Evolutionary conservation across 805 yeast genomes (phyloP).

Genomic region (Zygotorulaspora florentina): DNA sequence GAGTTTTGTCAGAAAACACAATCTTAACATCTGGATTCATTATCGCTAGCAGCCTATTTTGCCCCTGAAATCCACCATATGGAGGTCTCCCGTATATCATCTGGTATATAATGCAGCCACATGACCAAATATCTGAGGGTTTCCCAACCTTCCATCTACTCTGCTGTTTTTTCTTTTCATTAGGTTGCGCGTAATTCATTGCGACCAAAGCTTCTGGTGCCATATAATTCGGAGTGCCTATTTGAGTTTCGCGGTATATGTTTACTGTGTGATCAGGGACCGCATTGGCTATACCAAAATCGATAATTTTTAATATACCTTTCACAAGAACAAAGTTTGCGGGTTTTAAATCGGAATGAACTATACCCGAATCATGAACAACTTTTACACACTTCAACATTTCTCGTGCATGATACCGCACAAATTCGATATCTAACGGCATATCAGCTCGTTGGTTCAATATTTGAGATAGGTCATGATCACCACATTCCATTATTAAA

Average conservation of each 20-base stretch:
- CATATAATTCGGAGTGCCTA: conserved; percentile 97
- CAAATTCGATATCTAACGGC: conserved; percentile 67
- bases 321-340: conserved; percentile 74
- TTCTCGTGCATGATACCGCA: conserved; percentile 73
- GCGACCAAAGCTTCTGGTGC: conserved; percentile 90
- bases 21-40: conserved; percentile 78
- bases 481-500: conserved; percentile 93
- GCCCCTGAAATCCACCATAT: conserved; percentile 71
- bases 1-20: conserved; percentile 56
- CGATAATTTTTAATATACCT: conserved; percentile 83
- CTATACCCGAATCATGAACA: conserved; percentile 83
- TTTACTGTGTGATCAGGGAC: conserved; percentile 91
- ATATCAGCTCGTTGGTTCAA: conserved; percentile 50
- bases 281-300: conserved; percentile 93
- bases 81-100: conserved; percentile 95
- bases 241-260: conserved; percentile 81
- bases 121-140: conserved; percentile 97
- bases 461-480: conserved; percentile 81
- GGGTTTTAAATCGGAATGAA: conserved; percentile 74
- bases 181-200: conserved; percentile 38
- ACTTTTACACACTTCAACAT: conserved; percentile 76
- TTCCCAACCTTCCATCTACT: conserved; percentile 73
- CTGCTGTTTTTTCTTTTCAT: conserved; percentile 21
- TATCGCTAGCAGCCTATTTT: conserved; percentile 75
- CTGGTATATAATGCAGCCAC: conserved; percentile 93